These are phyloP conservation scores for Cyberlindnera mycetangii DNA, from an alignment of 805 yeast species.

Conservation along the genomic window DNA sequence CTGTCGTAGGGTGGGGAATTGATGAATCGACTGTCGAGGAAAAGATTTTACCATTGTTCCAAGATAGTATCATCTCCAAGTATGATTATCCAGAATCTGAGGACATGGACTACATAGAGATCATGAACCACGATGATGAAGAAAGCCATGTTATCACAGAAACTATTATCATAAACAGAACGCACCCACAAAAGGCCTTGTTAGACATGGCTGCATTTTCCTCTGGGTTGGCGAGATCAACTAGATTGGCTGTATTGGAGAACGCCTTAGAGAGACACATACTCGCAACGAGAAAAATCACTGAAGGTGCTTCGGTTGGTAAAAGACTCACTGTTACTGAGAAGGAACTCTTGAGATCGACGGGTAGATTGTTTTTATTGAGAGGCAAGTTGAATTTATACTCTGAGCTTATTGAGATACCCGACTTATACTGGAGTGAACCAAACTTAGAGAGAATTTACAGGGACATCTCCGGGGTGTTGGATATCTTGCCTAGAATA, in stretches of 20 bases:
- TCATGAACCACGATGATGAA: slow-evolving; percentile 12
- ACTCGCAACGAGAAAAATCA: slow-evolving; percentile 56
- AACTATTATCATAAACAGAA: slow-evolving; percentile 60
- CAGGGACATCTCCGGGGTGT: slow-evolving; percentile 60
- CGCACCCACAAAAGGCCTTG: slow-evolving; percentile 42
- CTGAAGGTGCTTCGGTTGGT: slow-evolving; percentile 68
- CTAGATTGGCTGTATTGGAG: slow-evolving; percentile 80
- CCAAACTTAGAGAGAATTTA: slow-evolving; percentile 79
- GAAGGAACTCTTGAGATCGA: slow-evolving; percentile 59
- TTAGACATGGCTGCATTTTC: slow-evolving; percentile 87
- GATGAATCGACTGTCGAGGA: slow-evolving; percentile 48
- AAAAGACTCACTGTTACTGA: slow-evolving; percentile 48
- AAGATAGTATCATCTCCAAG: slow-evolving; percentile 44
- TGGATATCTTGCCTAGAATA: slow-evolving; percentile 78
- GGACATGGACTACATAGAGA: slow-evolving; percentile 73
- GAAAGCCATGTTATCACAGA: slow-evolving; percentile 62
- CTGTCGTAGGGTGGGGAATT: slow-evolving; percentile 82
- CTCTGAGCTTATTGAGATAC: slow-evolving; percentile 87
- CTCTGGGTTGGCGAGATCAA: slow-evolving; percentile 82
- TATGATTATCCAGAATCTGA: slow-evolving; percentile 65
- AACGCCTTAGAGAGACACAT: slow-evolving; percentile 66
- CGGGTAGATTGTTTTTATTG: slow-evolving; percentile 71
- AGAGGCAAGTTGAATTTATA: slow-evolving; percentile 83
- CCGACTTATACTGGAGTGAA: slow-evolving; percentile 92
- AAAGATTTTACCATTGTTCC: slow-evolving; percentile 51